phyloP scores from a whole-genome alignment of 192 early-diverging fungal species.

The Spizellomyces punctatus region DNA sequence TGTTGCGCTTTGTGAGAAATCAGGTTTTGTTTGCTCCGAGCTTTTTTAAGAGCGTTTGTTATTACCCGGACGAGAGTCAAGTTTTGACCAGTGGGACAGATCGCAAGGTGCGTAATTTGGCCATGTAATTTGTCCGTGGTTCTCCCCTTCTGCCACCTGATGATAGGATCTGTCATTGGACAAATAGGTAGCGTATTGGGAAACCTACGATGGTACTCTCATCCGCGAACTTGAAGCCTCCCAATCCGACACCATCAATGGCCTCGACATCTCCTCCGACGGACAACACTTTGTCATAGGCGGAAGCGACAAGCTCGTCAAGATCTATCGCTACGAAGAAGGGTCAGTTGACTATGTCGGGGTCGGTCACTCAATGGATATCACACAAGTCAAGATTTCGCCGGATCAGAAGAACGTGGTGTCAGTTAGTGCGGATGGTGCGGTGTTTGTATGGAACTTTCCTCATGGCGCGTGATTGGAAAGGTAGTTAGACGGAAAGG shows the following conservation, averaged over 20 bases:
- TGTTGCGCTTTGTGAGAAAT: conserved; percentile 62
- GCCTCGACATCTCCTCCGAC: conserved; percentile 55
- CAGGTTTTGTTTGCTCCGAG: conserved; percentile 63
- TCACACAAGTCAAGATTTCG: conserved; percentile 59
- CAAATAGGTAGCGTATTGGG: conserved; percentile 62
- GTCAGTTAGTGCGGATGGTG: conserved; percentile 55
- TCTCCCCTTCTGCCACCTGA: background rate
- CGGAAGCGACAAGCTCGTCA: conserved; percentile 62
- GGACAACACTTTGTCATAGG: conserved; percentile 61
- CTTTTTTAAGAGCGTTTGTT: conserved; percentile 60
- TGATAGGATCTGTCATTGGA: background rate
- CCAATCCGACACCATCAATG: conserved; percentile 62
- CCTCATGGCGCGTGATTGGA: background rate
- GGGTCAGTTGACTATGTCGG: conserved; percentile 56
- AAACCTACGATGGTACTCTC: conserved; percentile 61
- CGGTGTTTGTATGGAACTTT: conserved; percentile 55
- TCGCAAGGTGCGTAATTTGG: conserved; percentile 46
- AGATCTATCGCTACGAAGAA: conserved; percentile 65
- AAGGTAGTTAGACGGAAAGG: too few species aligned
- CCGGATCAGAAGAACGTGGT: conserved; percentile 53
- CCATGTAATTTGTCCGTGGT: background rate
- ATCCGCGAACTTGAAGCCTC: conserved; percentile 64
- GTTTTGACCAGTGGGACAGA: conserved; percentile 61
- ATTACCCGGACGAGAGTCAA: conserved; percentile 64
- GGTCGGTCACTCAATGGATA: conserved; percentile 63